phyloP scores from a whole-genome alignment of 441 rosid species.

The Raphanus hybrid region DNA sequence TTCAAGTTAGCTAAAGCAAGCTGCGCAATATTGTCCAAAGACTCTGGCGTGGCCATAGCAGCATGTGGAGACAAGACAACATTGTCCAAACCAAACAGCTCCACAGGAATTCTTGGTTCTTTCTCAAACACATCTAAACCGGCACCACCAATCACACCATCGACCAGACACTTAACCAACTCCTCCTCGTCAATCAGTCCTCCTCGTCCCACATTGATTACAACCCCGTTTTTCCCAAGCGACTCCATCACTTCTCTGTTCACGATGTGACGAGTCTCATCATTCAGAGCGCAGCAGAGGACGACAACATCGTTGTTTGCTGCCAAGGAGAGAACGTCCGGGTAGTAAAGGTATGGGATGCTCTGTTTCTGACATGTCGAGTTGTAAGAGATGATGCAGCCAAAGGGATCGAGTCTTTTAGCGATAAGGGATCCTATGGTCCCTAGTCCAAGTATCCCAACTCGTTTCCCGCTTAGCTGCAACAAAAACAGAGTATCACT shows the following conservation, averaged over 20 bases:
- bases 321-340: slow-evolving; percentile 50
- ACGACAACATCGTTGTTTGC: slow-evolving; percentile 50
- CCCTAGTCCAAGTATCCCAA: slow-evolving; percentile 66
- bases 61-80: slow-evolving; percentile 47
- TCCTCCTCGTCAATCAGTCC: slow-evolving; percentile 66
- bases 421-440: slow-evolving; percentile 55
- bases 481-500: not conserved
- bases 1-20: slow-evolving; percentile 41
- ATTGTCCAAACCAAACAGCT: slow-evolving; percentile 45
- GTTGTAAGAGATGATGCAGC: slow-evolving; percentile 60
- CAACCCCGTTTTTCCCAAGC: slow-evolving; percentile 64
- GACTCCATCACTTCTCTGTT: slow-evolving; percentile 56
- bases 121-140: slow-evolving; percentile 50
- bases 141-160: slow-evolving; percentile 48
- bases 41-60: slow-evolving; percentile 40
- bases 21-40: slow-evolving; percentile 27
- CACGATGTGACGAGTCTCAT: slow-evolving; percentile 40
- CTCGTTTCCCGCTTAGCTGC: slow-evolving; percentile 61
- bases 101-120: slow-evolving; percentile 42
- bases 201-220: slow-evolving; percentile 73
- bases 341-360: slow-evolving; percentile 47
- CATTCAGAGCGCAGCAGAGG: slow-evolving; percentile 42
- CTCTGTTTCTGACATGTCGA: slow-evolving; percentile 16
- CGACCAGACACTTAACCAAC: slow-evolving; percentile 44
- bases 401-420: slow-evolving; percentile 64